Evolutionary conservation across 345 rosid genomes (phyloP), one percentile per base, ranked within the genome.

Genomic region (Bruguiera parviflora): DNA sequence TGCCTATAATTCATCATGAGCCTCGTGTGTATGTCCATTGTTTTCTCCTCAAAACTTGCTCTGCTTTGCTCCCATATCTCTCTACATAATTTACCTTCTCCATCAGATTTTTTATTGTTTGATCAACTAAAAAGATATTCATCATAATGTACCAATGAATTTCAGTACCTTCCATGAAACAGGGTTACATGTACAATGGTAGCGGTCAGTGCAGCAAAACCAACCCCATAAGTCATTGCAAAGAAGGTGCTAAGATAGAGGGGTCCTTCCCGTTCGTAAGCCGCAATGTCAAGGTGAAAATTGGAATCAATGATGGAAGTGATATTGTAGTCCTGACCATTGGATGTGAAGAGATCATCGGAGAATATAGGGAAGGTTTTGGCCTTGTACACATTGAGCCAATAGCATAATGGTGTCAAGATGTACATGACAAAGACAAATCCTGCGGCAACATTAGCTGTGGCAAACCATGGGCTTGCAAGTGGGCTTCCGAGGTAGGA

Each of bases 401-500:
- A 95, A 64, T 95, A 95, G 72, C 78, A 69, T 33, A 89, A 31
- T 9, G 99, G 98, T 49, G 93, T 86, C 79, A 90, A 71, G 47
- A 92, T 74, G 21, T 95, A 95, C 94, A 92, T 87, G 51, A 88
- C 71, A 1, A 89, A 15, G 6, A 89, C 70, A 53, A 79, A 92
- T 25, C 99, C 99, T 1, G 67, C 90, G 3, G 94, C 99, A 4
- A 95, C 96, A 55, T 95, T 95, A 31, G 98, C 98, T 0, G 99
- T 92, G 66, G 99, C 99, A 60, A 92, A 95, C 98, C 99, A 95
- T 49, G 99, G 99, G 83, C 99, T 95, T 31, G 99, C 99, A 6
- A 95, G 90, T 43, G 98, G 99, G 81, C 99, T 95, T 57, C 98
- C 99, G 6, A 95, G 92, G 82, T 92, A 92, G 47, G 99, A 79